These are phyloP conservation scores for Solanum verrucosum DNA, from an alignment of 257 asterid species.

Conservation along the genomic window DNA sequence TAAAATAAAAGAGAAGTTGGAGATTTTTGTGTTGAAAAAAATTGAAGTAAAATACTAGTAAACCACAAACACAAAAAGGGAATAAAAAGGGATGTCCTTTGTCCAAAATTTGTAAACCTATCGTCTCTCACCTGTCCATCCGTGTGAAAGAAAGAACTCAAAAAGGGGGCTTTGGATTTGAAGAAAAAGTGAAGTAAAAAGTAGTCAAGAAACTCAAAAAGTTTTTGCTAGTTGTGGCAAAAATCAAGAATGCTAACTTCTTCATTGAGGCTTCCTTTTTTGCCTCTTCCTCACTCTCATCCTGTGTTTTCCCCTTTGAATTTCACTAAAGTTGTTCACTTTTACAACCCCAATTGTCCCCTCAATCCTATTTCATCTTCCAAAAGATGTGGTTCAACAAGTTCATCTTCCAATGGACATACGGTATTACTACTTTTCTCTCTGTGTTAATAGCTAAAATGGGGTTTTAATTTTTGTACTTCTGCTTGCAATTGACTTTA, in stretches of 20 bases:
- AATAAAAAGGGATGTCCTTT: not conserved
- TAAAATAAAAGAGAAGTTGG: not conserved
- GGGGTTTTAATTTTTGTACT: not conserved
- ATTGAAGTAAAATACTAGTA: not conserved
- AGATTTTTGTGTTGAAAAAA: not conserved
- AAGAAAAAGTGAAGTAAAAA: not conserved
- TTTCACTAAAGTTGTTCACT: not conserved
- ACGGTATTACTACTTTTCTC: not conserved
- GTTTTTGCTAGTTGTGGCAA: not conserved
- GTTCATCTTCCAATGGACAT: constrained; percentile 8
- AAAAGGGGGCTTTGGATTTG: not conserved
- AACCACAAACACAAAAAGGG: not conserved
- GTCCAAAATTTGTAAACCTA: constrained; percentile 10
- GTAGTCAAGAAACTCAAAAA: not conserved
- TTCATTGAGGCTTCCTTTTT: constrained; percentile 17
- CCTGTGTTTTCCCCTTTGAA: constrained; percentile 11
- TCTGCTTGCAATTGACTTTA: not conserved
- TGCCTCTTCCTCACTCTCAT: constrained; percentile 27
- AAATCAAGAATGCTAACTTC: constrained; percentile 23
- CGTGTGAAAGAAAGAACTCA: not conserved
- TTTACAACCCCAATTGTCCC: not conserved
- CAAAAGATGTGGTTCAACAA: constrained; percentile 19
- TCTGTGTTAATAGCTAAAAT: not conserved
- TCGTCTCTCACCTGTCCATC: not conserved
- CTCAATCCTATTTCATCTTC: constrained; percentile 9